Base-by-base conservation (phyloP, 2,329 filamentous ascomycete species). In the Diaporthe batatas region DNA sequence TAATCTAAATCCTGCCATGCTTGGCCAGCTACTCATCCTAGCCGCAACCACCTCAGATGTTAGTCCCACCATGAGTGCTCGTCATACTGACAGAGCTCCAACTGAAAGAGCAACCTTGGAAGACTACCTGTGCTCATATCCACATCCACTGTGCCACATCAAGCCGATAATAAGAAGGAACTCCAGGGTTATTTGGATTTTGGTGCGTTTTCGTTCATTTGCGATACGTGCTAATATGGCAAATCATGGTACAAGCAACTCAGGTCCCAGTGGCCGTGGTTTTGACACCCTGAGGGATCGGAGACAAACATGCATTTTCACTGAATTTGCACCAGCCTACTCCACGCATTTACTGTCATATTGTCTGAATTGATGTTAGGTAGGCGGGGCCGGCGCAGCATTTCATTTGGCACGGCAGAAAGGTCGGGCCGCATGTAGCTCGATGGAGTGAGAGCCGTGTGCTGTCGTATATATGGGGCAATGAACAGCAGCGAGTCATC, bases 1-100 rank as follows among this genome's bases (percentile, higher is more conserved):
- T 23, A 34, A 39, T 36, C 47, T 36, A 25, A n/a, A 53, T 39
- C 62, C n/a, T 32, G 36, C n/a, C 29, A 39, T 21, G 47, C 62
- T 67, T 67, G 62, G 62, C n/a, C 29, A 14, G 29, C 62, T 25
- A 65, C 6, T 12, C 18, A 29, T 32, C 23, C 29, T 65, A 65
- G 62, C 14, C 42, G 62, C 44, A 49, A 36, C 59, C 42, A 51
- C 21, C 44, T 36, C 10, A 11, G 10, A 3, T 29, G 6, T 44
- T 51, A 51, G 32, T 51, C 39, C 42, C 14, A 6, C n/a, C 42
- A 65, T 21, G 10, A 64, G 2, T 21, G 39, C 7, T 12, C 57
- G 32, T 16, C n/a, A 25, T 6, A 58, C 3, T 6, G 18, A 39
- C 3, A 39, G 11, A 39, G 36, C 36, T 3, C 11, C 36, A 4